Base-by-base conservation (phyloP, 192 early-diverging fungal species). In the Allomyces arbusculus region DNA sequence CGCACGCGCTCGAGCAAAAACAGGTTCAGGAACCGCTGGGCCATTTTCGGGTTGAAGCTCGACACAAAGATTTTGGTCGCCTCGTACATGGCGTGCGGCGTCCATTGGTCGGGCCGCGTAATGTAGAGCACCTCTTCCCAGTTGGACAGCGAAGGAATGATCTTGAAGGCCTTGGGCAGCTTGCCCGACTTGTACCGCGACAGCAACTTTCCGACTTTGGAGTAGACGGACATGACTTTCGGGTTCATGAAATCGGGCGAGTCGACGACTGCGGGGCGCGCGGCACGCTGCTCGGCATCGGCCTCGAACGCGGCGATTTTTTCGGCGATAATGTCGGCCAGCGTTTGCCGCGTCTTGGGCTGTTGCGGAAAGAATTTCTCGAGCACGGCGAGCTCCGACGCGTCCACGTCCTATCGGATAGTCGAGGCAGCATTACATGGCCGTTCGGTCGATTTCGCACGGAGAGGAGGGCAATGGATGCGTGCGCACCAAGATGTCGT, bases 161-260 rank as follows among this genome's bases (percentile, higher is more conserved):
- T 95, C 78, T 99, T 99, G 85, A 99, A 99, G 20, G 92, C 89
- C 76, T 99, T 97, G 64, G 96, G 96, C 61, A 96, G 80, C 71
- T 86, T 86, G 25, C 94, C 94, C 20, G 91, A 93, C 67, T 89
- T 89, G 84, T 99, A 96, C 23, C 96, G 84, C 62, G 81, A 85
- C 66, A 97, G 73, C 62, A 97, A 76, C 64, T 86, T 71, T 1
- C 93, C 96, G 44, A 99, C 91, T 74, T 92, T 91, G 66, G 89
- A 84, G 76, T 97, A 99, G 63, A 92, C 92, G 73, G 94, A 90
- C 58, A 94, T 79, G 40, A 99, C 83, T 76, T 95, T 95, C 44
- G 89, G 85, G 71, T 92, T 85, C 64, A 95, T 66, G 14, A 58
- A 58, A 58, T 58, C 68, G 66, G 19, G 73, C 4, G 20, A 14